Base-by-base conservation (phyloP, 176 grass and related monocot species). In the Oryza australiensis region DNA sequence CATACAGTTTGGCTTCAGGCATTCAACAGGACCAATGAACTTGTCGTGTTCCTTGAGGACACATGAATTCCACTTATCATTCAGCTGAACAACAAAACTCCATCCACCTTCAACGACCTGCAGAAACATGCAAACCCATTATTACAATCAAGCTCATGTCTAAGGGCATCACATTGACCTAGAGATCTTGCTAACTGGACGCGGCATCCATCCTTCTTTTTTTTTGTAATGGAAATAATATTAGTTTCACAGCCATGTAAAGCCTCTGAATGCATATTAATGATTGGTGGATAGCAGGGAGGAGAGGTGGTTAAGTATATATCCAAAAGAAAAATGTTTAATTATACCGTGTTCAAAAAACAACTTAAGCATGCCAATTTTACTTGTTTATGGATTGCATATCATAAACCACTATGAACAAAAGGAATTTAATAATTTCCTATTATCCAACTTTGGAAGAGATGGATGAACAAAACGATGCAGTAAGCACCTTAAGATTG, bases 51-150 rank as follows among this genome's bases (percentile, higher is more conserved):
- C 81, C 67, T 75, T 53, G 14, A 89, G 74, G 22, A 74, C 64
- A 87, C 69, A 83, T 76, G 84, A 35, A 45, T 65, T 80, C 84
- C 89, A 82, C 64, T 90, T 94, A 78, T 94, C 82, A 59, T 94
- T 94, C 89, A 94, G 76, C 64, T 94, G 92, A 68, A 73, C 70
- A 81, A 89, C 38, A 49, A 94, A 94, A 29, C 79, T 89, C 26
- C 28, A 87, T 91, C 29, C 73, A 79, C 92, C 89, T 24, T 43
- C 42, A 16, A 89, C 77, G 16, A 91, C 84, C 92, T 94, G 81
- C 46, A 89, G 43, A 85, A 13, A 12, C 68, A 78, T 66, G 15
- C 69, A 80, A 84, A 75, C 43, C 5, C 9, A 57, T 70, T 9
- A 65, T 62, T 63, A 26, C 63, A 76, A 75, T 55, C 5, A 32